Percentiles rank a stretch among this genome's conserved stretches.
These are phyloP conservation scores for Suillus subluteus DNA, from an alignment of 768 basidiomycete species.

Conservation along the genomic window DNA sequence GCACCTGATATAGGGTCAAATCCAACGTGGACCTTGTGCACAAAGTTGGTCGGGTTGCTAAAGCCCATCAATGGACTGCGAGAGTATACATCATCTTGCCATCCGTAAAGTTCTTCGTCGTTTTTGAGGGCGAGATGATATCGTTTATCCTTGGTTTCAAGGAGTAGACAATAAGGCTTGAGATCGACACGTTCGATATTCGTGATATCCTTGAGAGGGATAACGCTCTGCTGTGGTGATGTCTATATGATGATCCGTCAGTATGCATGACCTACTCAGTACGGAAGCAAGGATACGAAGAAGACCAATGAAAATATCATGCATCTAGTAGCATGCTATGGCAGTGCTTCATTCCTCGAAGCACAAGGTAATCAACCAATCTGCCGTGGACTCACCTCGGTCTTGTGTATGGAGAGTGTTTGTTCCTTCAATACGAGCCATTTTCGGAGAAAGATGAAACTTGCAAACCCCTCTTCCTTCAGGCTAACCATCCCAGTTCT, in stretches of 20 bases:
- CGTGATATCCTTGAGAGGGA: conserved; percentile 75
- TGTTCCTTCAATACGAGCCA: conserved; percentile 88
- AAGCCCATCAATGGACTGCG: conserved; percentile 93
- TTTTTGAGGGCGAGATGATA: conserved; percentile 83
- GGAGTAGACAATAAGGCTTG: conserved; percentile 90
- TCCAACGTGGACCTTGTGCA: conserved; percentile 98
- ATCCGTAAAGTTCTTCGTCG: conserved; percentile 96
- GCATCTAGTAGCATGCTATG: not conserved
- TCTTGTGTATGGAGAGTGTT: conserved; percentile 83
- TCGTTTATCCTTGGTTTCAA: conserved; percentile 85
- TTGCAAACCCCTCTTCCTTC: conserved; percentile 94
- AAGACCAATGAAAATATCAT: not conserved
- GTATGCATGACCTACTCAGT: not conserved
- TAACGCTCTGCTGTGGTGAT: conserved; percentile 58
- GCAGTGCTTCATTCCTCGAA: conserved; percentile 5
- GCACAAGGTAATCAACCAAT: conserved; percentile 3
- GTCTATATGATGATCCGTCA: conserved; percentile 39
- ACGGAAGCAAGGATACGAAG: not conserved
- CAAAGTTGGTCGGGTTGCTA: conserved; percentile 94
- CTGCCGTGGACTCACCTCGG: conserved; percentile 65
- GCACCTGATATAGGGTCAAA: conserved; percentile 93
- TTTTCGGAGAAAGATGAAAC: conserved; percentile 90
- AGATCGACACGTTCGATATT: conserved; percentile 91
- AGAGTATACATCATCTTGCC: conserved; percentile 97
- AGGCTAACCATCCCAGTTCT: conserved; percentile 77